These are phyloP conservation scores for Xylaria bambusicola DNA, from an alignment of 495 filamentous ascomycete genomes.

Conservation along the genomic window DNA sequence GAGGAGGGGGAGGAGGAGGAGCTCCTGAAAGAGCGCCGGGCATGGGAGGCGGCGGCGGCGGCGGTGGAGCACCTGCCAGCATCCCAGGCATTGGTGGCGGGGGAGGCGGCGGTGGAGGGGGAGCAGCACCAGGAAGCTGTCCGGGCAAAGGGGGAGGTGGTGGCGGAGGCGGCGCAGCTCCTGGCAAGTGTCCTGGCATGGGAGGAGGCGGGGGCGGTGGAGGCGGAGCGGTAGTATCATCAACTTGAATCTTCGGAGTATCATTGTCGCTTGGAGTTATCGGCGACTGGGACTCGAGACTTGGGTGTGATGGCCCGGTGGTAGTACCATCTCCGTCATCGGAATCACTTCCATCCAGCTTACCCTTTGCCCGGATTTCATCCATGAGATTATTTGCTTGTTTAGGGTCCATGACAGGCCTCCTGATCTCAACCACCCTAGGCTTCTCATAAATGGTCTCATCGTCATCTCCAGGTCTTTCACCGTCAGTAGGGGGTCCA, in stretches of 20 bases:
- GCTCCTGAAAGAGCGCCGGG: constrained; percentile 38
- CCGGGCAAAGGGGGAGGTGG: constrained; percentile 57
- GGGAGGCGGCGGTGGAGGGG: constrained; percentile 58
- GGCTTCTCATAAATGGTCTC: constrained; percentile 65
- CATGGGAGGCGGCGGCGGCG: constrained; percentile 49
- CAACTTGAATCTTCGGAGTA: constrained; percentile 50
- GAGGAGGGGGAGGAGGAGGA: constrained; percentile 63
- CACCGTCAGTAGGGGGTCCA: constrained; percentile 45
- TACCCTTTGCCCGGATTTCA: constrained; percentile 80
- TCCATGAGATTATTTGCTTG: constrained; percentile 74
- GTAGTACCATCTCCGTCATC: constrained; percentile 73
- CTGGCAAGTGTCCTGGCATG: constrained; percentile 45
- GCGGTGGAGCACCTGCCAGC: constrained; percentile 59
- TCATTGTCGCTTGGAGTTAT: constrained; percentile 68
- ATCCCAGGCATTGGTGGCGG: constrained; percentile 46
- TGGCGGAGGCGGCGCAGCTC: constrained; percentile 51
- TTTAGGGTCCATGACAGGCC: constrained; percentile 71
- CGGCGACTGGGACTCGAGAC: constrained; percentile 69
- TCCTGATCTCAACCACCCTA: constrained; percentile 65
- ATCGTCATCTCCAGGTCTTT: constrained; percentile 42
- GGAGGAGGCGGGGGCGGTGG: constrained; percentile 57
- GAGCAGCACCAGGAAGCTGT: constrained; percentile 42
- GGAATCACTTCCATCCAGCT: constrained; percentile 67
- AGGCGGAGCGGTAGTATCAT: constrained; percentile 45
- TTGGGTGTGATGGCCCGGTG: constrained; percentile 75